Evolutionary conservation across 2,329 filamentous ascomycete genomes (phyloP), one percentile per base, ranked within the genome.

Genomic region (Xylariaceae sp.): DNA sequence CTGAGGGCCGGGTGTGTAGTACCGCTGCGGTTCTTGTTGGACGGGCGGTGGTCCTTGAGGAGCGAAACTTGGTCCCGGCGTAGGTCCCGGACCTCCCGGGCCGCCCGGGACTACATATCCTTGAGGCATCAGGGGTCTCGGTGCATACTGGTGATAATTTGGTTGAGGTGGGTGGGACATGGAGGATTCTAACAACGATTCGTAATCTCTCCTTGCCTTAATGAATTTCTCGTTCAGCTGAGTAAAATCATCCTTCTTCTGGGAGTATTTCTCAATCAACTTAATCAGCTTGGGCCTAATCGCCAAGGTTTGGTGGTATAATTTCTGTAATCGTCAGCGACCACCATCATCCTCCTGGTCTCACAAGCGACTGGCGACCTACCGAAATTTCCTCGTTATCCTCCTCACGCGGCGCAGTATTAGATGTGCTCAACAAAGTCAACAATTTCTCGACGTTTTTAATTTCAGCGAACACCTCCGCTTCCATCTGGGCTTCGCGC

Each of bases 171-270:
- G 89, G 65, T 97, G 93, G 1, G 93, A 87, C 93, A 99, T 98
- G 53, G 93, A 98, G 18, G 91, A 89, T 74, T 99, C 95, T 19
- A 99, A 80, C n/a, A 99, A 82, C 26, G 90, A 88, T 75, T 99
- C 95, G 72, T 99, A 99, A 75, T 99, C 95, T 67, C 93, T 86
- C 62, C 95, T 88, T 44, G 95, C 95, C 76, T 99, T 99, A 81
- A 99, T 98, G 74, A 99, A 99, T 77, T 98, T 98, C 74, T 99
- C 95, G 70, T 99, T 99, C 60, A 99, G 80, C 72, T 98, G 93
- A 2, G 95, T 97, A 70, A 99, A 98, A 73, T 99, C 95, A 75
- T 99, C 95, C 77, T 99, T 99, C 84, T 96, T 98, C 73, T 99
- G 95, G 9, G 95, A 98, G 72, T 99, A 99, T 73, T 98, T 98